Evolutionary conservation across 129 eudicot genomes (phyloP).

Genomic region (Erigeron canadensis): DNA sequence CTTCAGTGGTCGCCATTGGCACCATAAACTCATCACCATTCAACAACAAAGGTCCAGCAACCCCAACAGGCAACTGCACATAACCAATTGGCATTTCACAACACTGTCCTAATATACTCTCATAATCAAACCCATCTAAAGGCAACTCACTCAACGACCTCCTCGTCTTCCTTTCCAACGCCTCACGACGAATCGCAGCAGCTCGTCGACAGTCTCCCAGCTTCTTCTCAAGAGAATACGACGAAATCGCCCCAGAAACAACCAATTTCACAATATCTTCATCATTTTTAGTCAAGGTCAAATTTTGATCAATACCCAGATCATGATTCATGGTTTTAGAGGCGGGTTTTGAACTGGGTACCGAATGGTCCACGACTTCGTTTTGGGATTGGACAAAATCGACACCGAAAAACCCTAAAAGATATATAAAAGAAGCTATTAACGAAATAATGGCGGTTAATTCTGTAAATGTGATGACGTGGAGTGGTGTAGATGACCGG

Average conservation of each 20-base stretch:
- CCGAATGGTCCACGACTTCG: neutral
- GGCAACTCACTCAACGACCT: conserved; percentile 39
- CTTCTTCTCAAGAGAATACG: conserved; percentile 41
- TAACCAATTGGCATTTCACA: conserved; percentile 57
- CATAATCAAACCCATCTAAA: conserved; percentile 44
- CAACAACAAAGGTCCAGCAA: conserved; percentile 53
- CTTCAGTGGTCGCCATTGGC: conserved; percentile 59
- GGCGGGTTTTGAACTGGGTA: conserved; percentile 2
- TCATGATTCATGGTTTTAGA: neutral
- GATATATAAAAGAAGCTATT: conserved; percentile 64
- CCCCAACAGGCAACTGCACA: conserved; percentile 50
- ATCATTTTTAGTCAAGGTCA: conserved; percentile 25
- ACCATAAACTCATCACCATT: conserved; percentile 46
- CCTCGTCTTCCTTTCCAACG: conserved; percentile 38
- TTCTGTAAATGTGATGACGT: conserved; percentile 62
- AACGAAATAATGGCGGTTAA: conserved; percentile 51
- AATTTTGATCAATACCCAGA: neutral
- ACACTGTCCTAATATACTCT: conserved; percentile 50
- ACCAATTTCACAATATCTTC: conserved; percentile 43
- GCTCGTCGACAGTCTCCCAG: conserved; percentile 42
- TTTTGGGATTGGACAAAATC: conserved; percentile 52
- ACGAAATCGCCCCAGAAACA: conserved; percentile 34
- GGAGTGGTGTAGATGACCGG: conserved; percentile 62
- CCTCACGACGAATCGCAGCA: conserved; percentile 46
- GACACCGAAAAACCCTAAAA: conserved; percentile 65